Conservation (phyloP, 2,329 filamentous ascomycete genomes). For the Trichoderma harzianum region DNA sequence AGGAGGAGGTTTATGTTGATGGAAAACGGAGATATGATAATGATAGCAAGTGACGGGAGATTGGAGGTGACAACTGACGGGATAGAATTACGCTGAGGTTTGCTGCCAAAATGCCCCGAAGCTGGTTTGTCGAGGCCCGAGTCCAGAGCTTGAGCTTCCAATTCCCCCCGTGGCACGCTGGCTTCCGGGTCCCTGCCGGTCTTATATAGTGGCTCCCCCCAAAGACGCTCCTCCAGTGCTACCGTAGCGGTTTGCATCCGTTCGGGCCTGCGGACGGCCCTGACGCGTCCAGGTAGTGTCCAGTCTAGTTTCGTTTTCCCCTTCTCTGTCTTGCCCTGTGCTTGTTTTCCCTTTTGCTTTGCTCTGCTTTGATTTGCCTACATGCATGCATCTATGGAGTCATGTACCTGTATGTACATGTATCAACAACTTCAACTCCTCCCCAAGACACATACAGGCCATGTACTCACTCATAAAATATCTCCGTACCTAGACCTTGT, state of each 20-base stretch:
- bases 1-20: too few relatives aligned
- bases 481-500: neutral
- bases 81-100: too few relatives aligned
- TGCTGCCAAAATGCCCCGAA: neutral
- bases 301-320: neutral
- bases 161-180: neutral
- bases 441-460: neutral
- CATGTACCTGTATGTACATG: neutral
- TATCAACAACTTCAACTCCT: neutral
- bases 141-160: neutral
- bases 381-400: neutral
- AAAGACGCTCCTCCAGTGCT: neutral
- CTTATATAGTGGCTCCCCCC: conserved; percentile 2
- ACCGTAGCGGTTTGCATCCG: neutral
- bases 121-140: neutral
- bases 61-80: too few relatives aligned
- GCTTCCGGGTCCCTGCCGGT: neutral
- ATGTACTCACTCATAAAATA: neutral
- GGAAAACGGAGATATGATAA: too few relatives aligned
- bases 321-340: neutral
- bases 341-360: neutral
- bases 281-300: neutral
- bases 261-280: neutral
- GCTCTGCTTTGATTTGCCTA: neutral
- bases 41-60: too few relatives aligned